Conservation (phyloP, 208 protist genomes). For the Leishmania guyanensis region DNA sequence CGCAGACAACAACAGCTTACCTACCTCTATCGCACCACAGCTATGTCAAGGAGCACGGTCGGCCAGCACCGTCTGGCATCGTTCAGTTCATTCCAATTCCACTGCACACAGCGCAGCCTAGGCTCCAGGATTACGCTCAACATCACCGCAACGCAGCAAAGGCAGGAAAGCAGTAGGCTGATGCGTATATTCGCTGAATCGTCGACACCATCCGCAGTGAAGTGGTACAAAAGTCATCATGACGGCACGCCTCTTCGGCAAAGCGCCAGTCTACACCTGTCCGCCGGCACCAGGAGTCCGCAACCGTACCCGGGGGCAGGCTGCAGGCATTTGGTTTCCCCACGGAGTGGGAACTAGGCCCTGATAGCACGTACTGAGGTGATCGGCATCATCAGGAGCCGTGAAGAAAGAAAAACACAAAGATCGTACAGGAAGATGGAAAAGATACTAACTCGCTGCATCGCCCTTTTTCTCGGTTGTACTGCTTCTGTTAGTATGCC, state of each 20-base stretch:
- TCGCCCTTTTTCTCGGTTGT: background rate
- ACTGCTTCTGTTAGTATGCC: background rate
- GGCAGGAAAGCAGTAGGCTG: background rate
- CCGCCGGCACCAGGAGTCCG: background rate
- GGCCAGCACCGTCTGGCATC: background rate
- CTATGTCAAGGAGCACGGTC: background rate
- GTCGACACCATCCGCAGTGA: background rate
- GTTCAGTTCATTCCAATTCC: background rate
- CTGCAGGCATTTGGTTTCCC: background rate
- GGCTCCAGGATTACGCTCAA: background rate
- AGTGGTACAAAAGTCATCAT: background rate
- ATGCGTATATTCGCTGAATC: background rate
- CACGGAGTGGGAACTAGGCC: background rate
- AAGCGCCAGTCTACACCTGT: background rate
- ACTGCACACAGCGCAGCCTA: background rate
- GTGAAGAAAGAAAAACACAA: constrained; percentile 22
- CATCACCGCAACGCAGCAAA: background rate
- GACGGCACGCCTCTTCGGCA: background rate
- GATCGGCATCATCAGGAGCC: background rate
- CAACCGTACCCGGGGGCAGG: background rate
- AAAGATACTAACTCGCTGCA: background rate
- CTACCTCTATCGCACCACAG: background rate
- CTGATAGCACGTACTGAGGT: background rate
- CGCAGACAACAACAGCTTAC: background rate
- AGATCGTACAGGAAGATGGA: constrained; percentile 30